These are phyloP conservation scores for Podospora anserina DNA, from an alignment of 495 filamentous ascomycete species.

Conservation along the genomic window DNA sequence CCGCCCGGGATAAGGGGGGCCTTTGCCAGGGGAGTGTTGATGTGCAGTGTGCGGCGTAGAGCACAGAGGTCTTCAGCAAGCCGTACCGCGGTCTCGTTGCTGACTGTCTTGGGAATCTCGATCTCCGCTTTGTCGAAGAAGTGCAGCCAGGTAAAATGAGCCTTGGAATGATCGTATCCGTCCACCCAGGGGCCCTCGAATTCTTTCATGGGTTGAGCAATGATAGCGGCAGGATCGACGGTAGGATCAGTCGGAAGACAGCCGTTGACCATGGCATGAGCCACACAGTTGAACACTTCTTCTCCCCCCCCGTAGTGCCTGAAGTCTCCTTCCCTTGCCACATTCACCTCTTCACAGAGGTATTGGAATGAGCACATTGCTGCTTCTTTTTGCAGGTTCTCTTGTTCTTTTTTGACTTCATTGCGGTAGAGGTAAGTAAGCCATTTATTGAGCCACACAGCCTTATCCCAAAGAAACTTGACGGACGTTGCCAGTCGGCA, in stretches of 20 bases:
- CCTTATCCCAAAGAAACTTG: constrained; percentile 22
- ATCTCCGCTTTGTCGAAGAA: constrained; percentile 5
- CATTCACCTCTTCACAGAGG: neutral
- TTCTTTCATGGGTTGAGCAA: neutral
- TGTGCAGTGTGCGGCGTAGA: constrained; percentile 9
- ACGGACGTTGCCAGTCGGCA: neutral
- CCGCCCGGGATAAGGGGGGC: too few species aligned
- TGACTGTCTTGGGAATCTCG: neutral
- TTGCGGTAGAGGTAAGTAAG: neutral
- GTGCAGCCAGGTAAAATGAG: constrained; percentile 18
- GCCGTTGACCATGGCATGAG: neutral
- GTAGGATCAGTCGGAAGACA: neutral
- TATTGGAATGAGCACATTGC: neutral
- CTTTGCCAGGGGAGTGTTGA: neutral
- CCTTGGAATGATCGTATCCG: neutral
- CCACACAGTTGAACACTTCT: neutral
- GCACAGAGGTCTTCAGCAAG: constrained; percentile 15
- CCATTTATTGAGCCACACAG: constrained; percentile 17
- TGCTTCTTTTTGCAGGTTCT: too few species aligned
- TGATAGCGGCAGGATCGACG: neutral
- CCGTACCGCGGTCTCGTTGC: neutral
- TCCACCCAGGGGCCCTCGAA: neutral
- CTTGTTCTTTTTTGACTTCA: neutral
- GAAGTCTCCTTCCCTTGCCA: neutral
- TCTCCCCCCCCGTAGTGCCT: neutral